Evolutionary conservation across 176 grass and related monocot genomes (phyloP), one percentile per base, ranked within the genome.

Genomic region (Aegilops longissima): DNA sequence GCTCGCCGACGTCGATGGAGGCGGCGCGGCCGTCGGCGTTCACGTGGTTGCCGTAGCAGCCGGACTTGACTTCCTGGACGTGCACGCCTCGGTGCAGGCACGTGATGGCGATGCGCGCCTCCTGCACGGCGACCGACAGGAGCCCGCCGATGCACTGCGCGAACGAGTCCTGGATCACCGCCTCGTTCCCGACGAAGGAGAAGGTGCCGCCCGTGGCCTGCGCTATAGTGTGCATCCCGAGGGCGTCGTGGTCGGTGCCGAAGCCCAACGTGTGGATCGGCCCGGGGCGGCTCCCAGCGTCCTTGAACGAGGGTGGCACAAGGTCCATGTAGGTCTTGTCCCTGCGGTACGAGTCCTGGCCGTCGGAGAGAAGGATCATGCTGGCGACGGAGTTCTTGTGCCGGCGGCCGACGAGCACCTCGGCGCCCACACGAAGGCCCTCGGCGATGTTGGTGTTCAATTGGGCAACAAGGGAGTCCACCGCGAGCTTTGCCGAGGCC

Each of bases 331-430:
- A 94, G 58, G 54, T 51, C 18, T 77, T 97, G 40, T 5, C 51
- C 51, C 51, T 6, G 51, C 18, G 5, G 14, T 54, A 54, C 51
- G 16, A 54, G 78, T 97, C 92, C 58, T 91, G 92, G 6, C 95
- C 95, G 70, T 97, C 95, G 2, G 95, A 94, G 31, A 97, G 92
- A 31, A 97, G 90, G 20, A 94, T 89, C 39, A 94, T 82, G 78
- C 95, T 90, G 39, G 90, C 84, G 17, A 94, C 78, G 4, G 90
- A 56, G 84, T 94, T 97, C 78, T 83, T 62, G 38, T 85, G 61
- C 33, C 13, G 68, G 34, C 92, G 84, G 1, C 89, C 90, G 30
- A 90, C 92, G 24, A 94, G 66, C 90, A 94, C 89, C 84, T 82
- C 89, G 23, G 82, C 92, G 35, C 86, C 92, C 61, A 69, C 78